Evolutionary conservation across 2,329 filamentous ascomycete species (phyloP), one percentile per base, ranked within the genome.

Genomic region (Monilinia fructigena): DNA sequence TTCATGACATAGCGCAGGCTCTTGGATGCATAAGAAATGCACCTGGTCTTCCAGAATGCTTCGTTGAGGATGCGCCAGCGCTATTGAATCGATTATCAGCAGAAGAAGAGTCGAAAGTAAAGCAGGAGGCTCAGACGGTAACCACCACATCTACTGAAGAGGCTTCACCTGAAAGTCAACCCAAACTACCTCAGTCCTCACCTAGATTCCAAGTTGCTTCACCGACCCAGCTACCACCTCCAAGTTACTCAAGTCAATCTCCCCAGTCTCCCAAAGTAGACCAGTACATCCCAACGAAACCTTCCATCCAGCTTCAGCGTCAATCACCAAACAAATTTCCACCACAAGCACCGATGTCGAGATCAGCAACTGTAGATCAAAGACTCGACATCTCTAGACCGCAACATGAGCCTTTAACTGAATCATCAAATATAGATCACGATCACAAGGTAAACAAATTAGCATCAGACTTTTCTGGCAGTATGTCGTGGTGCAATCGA

Each of bases 21-120:
- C 58, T 61, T 12, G 58, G 58, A 26, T 61, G 58, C 45, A 61
- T 61, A 23, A 45, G 58, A 23, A 61, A 61, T 26, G 58, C 58
- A 38, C n/a, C 58, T 40, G 31, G 58, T 20, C 58, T 61, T 20
- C 45, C 58, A 26, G 58, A 61, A 18, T 38, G 16, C 16, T 61
- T 50, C 14, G 47, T 50, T 3, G 58, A 61, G 31, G 45, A 61
- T n/a, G 58, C 58, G 3, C 45, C 58, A 50, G 45, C 58, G 40
- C 45, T 50, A 20, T 35, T 61, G n/a, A 48, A 45, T 12, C 45
- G 58, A 20, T 40, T 61, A 38, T 50, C 45, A 3, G 28, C 20
- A 38, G 58, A 61, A 52, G 58, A 61, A 12, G 45, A 23, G 14
- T 26, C 31, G 14, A 48, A 38, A 52, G 14, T 61, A 5, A 35